Conservation (phyloP, 2,329 filamentous ascomycete genomes). For the Purpureocillium takamizusanense region DNA sequence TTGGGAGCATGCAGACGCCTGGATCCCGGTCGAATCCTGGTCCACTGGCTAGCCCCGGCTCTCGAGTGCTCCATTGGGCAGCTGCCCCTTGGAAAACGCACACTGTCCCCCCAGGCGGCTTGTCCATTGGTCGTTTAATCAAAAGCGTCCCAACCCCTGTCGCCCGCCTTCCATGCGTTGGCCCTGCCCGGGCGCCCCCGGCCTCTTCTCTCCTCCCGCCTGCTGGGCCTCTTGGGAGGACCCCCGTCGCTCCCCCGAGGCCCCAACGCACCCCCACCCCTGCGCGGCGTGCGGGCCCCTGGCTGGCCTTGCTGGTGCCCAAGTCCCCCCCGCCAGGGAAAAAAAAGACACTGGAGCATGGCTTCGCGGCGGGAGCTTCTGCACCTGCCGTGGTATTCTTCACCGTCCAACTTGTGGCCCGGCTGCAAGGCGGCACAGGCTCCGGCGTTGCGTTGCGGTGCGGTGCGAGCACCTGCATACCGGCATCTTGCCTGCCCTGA, state of each 20-base stretch:
- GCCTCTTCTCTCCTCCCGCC: constrained; percentile 16
- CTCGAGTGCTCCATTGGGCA: constrained; percentile 41
- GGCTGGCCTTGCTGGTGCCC: constrained; percentile 2
- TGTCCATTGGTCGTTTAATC: constrained; percentile 45
- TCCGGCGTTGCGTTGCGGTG: too few relatives aligned
- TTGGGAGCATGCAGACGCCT: constrained; percentile 5
- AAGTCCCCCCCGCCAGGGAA: constrained; percentile 5
- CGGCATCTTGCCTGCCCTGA: neutral
- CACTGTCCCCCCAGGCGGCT: constrained; percentile 25
- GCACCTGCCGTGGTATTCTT: too few relatives aligned
- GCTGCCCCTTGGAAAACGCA: constrained; percentile 23
- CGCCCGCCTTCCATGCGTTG: constrained; percentile 43
- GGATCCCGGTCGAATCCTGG: constrained; percentile 29
- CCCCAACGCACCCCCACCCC: constrained; percentile 1
- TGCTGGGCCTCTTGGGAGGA: constrained; percentile 5
- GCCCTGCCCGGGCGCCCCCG: constrained; percentile 27
- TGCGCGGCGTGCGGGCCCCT: constrained; percentile 1
- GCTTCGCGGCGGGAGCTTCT: neutral
- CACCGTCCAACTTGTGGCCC: too few relatives aligned
- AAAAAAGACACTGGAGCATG: constrained; percentile 5
- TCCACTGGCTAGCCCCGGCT: constrained; percentile 36
- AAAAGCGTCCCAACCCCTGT: constrained; percentile 37
- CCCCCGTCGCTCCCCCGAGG: constrained; percentile 1
- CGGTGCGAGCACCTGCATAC: too few relatives aligned
- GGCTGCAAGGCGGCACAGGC: too few relatives aligned